phyloP scores from a whole-genome alignment of 2,329 filamentous ascomycete genomes.

The Gnomoniopsis smithogilvyi region DNA sequence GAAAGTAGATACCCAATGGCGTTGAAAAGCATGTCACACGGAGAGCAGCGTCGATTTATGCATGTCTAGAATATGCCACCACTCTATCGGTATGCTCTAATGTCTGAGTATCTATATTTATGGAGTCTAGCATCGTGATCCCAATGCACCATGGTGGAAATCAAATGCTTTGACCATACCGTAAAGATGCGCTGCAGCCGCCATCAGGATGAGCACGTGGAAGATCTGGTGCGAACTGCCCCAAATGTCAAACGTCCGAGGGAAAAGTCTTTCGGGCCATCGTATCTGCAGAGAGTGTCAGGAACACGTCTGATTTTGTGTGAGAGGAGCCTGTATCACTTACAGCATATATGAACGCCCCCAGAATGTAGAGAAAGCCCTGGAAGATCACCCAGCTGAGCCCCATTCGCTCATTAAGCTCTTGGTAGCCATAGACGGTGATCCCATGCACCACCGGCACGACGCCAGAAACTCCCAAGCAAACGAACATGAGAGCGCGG shows the following conservation, averaged over 20 bases:
- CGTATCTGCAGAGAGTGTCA: slow-evolving; percentile 49
- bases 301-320: neutral
- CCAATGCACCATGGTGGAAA: slow-evolving; percentile 66
- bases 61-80: neutral
- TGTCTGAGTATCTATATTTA: neutral
- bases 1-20: slow-evolving; percentile 1
- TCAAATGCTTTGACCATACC: slow-evolving; percentile 84
- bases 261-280: slow-evolving; percentile 76
- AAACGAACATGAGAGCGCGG: slow-evolving; percentile 84
- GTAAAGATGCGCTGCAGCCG: slow-evolving; percentile 76
- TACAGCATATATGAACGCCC: slow-evolving; percentile 82
- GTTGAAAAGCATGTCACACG: neutral
- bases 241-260: slow-evolving; percentile 83
- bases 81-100: neutral
- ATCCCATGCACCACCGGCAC: slow-evolving; percentile 80
- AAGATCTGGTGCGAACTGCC: slow-evolving; percentile 96
- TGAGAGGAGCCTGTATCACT: slow-evolving; percentile 28
- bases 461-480: slow-evolving; percentile 78
- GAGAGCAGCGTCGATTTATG: neutral
- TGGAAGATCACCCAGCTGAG: slow-evolving; percentile 78
- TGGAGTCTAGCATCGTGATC: slow-evolving; percentile 43
- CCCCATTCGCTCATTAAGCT: slow-evolving; percentile 71
- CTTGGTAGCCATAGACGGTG: slow-evolving; percentile 60
- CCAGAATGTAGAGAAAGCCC: slow-evolving; percentile 79
- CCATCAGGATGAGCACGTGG: slow-evolving; percentile 82